Base-by-base conservation (phyloP, 306 rosid genomes). In the Gastrolobium bilobum region DNA sequence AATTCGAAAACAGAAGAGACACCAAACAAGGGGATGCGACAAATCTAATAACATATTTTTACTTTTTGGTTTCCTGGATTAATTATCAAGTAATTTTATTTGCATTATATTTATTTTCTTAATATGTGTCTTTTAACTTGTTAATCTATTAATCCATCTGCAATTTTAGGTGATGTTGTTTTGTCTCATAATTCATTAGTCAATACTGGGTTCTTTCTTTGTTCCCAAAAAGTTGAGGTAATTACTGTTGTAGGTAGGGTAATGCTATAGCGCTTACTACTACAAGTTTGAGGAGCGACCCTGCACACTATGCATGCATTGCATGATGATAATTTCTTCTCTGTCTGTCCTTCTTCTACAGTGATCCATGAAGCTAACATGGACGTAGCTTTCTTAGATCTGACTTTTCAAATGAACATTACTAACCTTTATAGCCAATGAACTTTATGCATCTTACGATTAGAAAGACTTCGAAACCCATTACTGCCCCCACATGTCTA, bases 271-370 rank as follows among this genome's bases (percentile, higher is more conserved):
- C 34, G 31, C 40, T 58, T 75, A 35, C 56, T 15, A 74, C 71
- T 58, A 51, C 31, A 75, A 57, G 81, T 75, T 74, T 1, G 38
- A 82, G 42, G 47, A 68, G 20, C 50, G 10, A 47, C 57, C 70
- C 71, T 75, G 77, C 34, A 38, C 73, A 69, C 65, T 75, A 52
- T 75, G 85, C 85, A 82, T 82, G 86, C 86, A 82, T 76, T 78
- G 82, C 82, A 62, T 40, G 30, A 63, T 71, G 39, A 53, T 71
- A 68, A 69, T 64, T 30, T 64, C 40, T 20, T 26, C 79, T 62
- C 56, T 71, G 69, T 63, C 71, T 53, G 54, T 77, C 64, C 56
- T 71, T 53, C 38, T 14, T 62, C 39, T 66, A 79, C 46, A 73
- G 81, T 67, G 71, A 58, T 81, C 76, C 73, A 46, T n/a, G 40